These are phyloP conservation scores for Keithomyces neogunnii DNA, from an alignment of 2,329 filamentous ascomycete species.

Conservation along the genomic window DNA sequence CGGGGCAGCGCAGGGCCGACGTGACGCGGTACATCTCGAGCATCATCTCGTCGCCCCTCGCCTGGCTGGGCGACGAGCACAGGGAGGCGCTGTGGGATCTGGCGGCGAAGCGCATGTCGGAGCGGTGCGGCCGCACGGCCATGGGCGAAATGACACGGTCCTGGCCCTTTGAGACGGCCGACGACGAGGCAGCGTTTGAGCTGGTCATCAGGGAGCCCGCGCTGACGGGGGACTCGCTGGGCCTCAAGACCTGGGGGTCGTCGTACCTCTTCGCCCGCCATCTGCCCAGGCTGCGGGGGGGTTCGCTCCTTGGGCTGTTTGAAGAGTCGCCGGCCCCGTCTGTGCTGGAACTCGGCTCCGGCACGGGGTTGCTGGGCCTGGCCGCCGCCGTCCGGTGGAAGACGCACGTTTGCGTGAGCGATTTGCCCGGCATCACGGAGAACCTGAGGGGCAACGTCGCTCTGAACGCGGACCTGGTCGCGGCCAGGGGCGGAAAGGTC, in stretches of 20 bases:
- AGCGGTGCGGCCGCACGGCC: slow-evolving; percentile 67
- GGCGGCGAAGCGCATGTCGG: slow-evolving; percentile 71
- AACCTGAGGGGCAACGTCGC: slow-evolving; percentile 71
- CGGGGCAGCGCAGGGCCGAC: slow-evolving; percentile 35
- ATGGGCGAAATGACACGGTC: slow-evolving; percentile 49
- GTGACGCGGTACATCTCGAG: slow-evolving; percentile 59
- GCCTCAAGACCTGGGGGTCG: slow-evolving; percentile 92
- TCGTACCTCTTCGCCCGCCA: slow-evolving; percentile 77
- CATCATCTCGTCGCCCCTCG: slow-evolving; percentile 58
- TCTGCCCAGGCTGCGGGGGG: slow-evolving; percentile 42
- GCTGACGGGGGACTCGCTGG: slow-evolving; percentile 78
- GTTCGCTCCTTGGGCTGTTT: slow-evolving; percentile 37
- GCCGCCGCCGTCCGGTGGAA: slow-evolving; percentile 68
- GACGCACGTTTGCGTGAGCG: slow-evolving; percentile 64
- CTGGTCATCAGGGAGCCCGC: slow-evolving; percentile 78
- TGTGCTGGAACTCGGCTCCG: slow-evolving; percentile 75
- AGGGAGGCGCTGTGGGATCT: slow-evolving; percentile 67
- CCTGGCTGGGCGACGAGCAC: slow-evolving; percentile 58
- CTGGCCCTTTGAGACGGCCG: slow-evolving; percentile 38
- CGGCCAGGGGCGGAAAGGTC: slow-evolving; percentile 45
- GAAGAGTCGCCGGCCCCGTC: slow-evolving; percentile 23
- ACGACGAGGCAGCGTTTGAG: slow-evolving; percentile 35
- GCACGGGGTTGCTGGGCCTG: slow-evolving; percentile 84
- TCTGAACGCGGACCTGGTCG: slow-evolving; percentile 51
- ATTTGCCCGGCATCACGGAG: slow-evolving; percentile 72